Evolutionary conservation across 495 filamentous ascomycete species (phyloP).

Genomic region (Neurospora hispaniola): DNA sequence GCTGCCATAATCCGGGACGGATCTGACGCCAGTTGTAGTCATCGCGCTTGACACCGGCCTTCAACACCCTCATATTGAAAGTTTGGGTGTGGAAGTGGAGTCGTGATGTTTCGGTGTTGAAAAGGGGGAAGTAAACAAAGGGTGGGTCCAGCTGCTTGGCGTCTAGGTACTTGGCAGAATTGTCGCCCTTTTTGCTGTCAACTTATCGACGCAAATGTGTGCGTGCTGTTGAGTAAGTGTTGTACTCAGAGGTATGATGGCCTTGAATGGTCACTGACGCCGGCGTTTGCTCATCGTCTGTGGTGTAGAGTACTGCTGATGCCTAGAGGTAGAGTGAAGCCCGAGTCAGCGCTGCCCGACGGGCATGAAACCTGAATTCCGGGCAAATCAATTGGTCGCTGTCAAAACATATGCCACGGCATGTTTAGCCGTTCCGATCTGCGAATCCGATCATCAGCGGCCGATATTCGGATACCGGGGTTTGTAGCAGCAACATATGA

Average conservation of each 20-base stretch:
- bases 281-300: no score
- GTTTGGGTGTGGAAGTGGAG: not conserved
- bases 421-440: not conserved
- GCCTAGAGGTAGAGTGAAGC: no score
- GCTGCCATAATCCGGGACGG: slow-evolving; percentile 23
- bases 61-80: not conserved
- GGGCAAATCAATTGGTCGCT: no score
- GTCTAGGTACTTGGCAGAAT: not conserved
- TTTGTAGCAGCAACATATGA: not conserved
- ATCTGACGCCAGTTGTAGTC: slow-evolving; percentile 15
- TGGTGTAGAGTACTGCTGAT: no score
- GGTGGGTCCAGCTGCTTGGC: not conserved
- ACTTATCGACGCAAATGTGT: not conserved
- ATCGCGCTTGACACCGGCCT: not conserved
- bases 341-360: not conserved
- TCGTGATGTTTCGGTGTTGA: not conserved
- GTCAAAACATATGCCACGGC: no score
- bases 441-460: not conserved
- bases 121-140: not conserved
- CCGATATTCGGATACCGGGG: not conserved
- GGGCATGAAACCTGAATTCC: not conserved
- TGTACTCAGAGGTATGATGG: no score
- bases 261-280: no score
- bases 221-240: no score
- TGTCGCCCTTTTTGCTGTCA: not conserved